These are phyloP conservation scores for Porcisia deanei DNA, from an alignment of 208 protist species.

Conservation along the genomic window DNA sequence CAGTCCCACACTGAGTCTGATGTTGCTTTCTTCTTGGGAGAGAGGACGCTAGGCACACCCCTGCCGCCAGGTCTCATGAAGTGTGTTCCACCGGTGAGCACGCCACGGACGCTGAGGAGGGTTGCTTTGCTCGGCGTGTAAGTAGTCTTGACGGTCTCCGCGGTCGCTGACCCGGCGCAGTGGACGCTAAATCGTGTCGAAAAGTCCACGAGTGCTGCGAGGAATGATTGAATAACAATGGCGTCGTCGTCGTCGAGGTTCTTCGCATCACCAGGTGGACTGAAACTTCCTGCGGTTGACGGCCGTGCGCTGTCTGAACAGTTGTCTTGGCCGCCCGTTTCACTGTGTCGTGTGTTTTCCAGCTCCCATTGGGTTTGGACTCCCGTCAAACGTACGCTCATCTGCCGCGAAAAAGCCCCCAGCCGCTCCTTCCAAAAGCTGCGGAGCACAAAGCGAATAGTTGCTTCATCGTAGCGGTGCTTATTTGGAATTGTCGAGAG, in stretches of 20 bases:
- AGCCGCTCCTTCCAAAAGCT: slow-evolving; percentile 77
- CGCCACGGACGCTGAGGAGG: slow-evolving; percentile 23
- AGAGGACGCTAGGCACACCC: background rate
- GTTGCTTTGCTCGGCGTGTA: background rate
- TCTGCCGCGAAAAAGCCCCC: slow-evolving; percentile 49
- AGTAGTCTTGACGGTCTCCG: background rate
- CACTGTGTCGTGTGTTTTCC: background rate
- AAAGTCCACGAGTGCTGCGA: slow-evolving; percentile 59
- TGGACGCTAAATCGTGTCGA: slow-evolving; percentile 24
- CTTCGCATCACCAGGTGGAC: background rate
- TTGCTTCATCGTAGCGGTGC: slow-evolving; percentile 55
- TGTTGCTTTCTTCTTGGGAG: slow-evolving; percentile 7
- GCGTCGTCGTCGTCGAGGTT: slow-evolving; percentile 20
- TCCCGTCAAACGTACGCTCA: slow-evolving; percentile 20
- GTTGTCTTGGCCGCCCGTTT: background rate
- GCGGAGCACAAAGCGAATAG: slow-evolving; percentile 71
- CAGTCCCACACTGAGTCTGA: slow-evolving; percentile 35
- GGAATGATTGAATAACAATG: slow-evolving; percentile 35
- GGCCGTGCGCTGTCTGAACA: background rate
- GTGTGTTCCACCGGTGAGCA: slow-evolving; percentile 9
- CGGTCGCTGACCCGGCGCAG: background rate
- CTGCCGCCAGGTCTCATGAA: background rate
- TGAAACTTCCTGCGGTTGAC: background rate
- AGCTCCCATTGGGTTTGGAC: too few relatives aligned
- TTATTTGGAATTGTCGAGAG: slow-evolving; percentile 40